These are phyloP conservation scores for Capsicum pubescens DNA, from an alignment of 257 asterid genomes.

Conservation along the genomic window DNA sequence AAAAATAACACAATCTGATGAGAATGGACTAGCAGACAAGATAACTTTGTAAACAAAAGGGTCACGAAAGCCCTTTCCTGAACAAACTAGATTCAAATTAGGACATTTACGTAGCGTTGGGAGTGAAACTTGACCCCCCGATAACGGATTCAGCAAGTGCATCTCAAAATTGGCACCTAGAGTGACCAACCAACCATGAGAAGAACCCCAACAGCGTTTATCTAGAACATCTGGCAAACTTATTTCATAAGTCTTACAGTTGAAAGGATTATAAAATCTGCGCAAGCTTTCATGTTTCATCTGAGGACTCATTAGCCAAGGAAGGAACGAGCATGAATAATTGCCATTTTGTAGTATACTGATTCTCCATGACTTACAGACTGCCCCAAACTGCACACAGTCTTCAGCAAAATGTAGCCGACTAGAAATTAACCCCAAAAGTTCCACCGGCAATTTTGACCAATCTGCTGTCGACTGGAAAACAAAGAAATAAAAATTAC, in stretches of 20 bases:
- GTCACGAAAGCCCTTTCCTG: constrained; percentile 34
- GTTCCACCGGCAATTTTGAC: constrained; percentile 38
- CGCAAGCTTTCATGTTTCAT: constrained; percentile 2
- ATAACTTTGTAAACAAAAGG: constrained; percentile 36
- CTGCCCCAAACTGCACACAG: constrained; percentile 29
- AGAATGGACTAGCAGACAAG: constrained; percentile 35
- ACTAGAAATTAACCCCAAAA: constrained; percentile 37
- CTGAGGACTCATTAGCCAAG: constrained; percentile 42
- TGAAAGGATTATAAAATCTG: constrained; percentile 33
- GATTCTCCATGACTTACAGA: constrained; percentile 41
- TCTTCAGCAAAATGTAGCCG: constrained; percentile 35
- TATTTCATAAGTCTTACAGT: constrained; percentile 28
- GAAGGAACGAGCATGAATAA: constrained; percentile 27
- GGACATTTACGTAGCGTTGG: constrained; percentile 35
- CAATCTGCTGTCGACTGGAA: constrained; percentile 36
- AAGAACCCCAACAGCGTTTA: constrained; percentile 44
- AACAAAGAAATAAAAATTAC: neutral
- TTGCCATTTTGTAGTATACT: constrained; percentile 18
- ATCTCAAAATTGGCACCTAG: constrained; percentile 33
- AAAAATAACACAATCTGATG: constrained; percentile 35
- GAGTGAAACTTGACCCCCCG: constrained; percentile 32
- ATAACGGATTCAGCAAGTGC: constrained; percentile 36
- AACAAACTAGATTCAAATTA: constrained; percentile 35
- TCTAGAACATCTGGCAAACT: constrained; percentile 32
- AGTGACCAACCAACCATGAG: constrained; percentile 42